Conservation (phyloP, 805 yeast species). For the Candida ortonii region DNA sequence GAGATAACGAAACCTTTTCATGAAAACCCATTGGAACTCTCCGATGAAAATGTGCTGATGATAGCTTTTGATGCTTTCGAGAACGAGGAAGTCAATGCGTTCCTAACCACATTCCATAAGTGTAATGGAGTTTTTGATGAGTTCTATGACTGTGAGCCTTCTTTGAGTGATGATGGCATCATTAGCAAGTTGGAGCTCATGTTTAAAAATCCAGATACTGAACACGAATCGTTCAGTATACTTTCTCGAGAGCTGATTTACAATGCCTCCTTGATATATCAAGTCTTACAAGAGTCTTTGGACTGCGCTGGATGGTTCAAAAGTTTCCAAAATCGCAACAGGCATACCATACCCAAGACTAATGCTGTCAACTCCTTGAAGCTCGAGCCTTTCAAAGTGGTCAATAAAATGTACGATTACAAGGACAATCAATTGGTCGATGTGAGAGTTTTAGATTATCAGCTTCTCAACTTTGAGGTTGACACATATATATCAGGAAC, state of each 20-base stretch:
- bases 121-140: too few relatives aligned
- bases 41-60: slow-evolving; percentile 4
- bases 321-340: slow-evolving; percentile 1
- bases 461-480: slow-evolving; percentile 12
- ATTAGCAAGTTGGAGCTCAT: slow-evolving; percentile 17
- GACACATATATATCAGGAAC: slow-evolving; percentile 5
- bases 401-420: slow-evolving; percentile 19
- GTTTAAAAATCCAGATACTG: slow-evolving; percentile 15
- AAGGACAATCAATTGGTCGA: slow-evolving; percentile 14
- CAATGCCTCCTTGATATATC: slow-evolving; percentile 10
- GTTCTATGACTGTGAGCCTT: too few relatives aligned
- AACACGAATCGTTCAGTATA: slow-evolving; percentile 13
- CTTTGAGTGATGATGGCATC: too few relatives aligned
- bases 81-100: slow-evolving; percentile 13
- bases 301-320: slow-evolving; percentile 1
- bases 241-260: slow-evolving; percentile 19
- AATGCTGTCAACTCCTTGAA: slow-evolving; percentile 3
- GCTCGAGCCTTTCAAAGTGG: slow-evolving; percentile 10
- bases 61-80: slow-evolving; percentile 16
- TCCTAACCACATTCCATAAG: slow-evolving; percentile 14
- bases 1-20: too few relatives aligned
- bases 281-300: background rate
- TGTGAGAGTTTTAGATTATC: slow-evolving; percentile 14
- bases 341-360: background rate
- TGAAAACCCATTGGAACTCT: too few relatives aligned